These are phyloP conservation scores for Eurotiales sp. DNA, from an alignment of 2,329 filamentous ascomycete genomes.

Conservation along the genomic window DNA sequence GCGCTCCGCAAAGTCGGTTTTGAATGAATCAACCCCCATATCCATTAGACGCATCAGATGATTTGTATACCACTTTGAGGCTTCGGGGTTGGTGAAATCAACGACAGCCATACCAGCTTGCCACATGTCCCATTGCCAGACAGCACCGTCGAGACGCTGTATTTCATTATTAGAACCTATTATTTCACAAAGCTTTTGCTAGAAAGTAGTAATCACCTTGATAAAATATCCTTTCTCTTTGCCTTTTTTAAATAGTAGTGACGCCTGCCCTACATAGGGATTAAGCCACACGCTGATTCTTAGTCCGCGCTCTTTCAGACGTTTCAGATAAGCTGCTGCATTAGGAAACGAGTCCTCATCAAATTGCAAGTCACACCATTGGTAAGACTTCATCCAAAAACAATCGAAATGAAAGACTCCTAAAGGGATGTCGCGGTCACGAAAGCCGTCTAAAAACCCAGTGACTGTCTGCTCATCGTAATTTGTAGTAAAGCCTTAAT, in stretches of 20 bases:
- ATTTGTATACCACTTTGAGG: slow-evolving; percentile 60
- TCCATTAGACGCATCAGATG: slow-evolving; percentile 64
- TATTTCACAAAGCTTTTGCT: too few relatives aligned
- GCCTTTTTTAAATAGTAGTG: slow-evolving; percentile 60
- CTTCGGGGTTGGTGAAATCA: slow-evolving; percentile 70
- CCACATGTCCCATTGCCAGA: slow-evolving; percentile 76
- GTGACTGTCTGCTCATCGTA: slow-evolving; percentile 68
- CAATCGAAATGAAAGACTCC: slow-evolving; percentile 74
- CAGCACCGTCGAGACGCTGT: slow-evolving; percentile 60
- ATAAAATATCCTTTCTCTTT: slow-evolving; percentile 65
- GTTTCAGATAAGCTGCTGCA: slow-evolving; percentile 59
- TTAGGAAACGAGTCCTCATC: slow-evolving; percentile 66
- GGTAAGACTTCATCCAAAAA: slow-evolving; percentile 73
- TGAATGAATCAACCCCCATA: slow-evolving; percentile 67
- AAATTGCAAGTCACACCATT: slow-evolving; percentile 73
- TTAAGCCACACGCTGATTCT: slow-evolving; percentile 76
- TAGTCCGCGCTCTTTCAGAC: slow-evolving; percentile 61
- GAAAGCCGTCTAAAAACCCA: slow-evolving; percentile 65
- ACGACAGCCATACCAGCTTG: slow-evolving; percentile 72
- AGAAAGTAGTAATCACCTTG: slow-evolving; percentile 41
- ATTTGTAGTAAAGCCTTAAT: slow-evolving; percentile 59
- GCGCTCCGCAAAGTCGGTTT: slow-evolving; percentile 73
- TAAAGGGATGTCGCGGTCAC: slow-evolving; percentile 59
- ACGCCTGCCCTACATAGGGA: slow-evolving; percentile 68
- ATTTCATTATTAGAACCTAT: not conserved